Base-by-base conservation (phyloP, 805 yeast species). In the Nakazawaea anatomiae region DNA sequence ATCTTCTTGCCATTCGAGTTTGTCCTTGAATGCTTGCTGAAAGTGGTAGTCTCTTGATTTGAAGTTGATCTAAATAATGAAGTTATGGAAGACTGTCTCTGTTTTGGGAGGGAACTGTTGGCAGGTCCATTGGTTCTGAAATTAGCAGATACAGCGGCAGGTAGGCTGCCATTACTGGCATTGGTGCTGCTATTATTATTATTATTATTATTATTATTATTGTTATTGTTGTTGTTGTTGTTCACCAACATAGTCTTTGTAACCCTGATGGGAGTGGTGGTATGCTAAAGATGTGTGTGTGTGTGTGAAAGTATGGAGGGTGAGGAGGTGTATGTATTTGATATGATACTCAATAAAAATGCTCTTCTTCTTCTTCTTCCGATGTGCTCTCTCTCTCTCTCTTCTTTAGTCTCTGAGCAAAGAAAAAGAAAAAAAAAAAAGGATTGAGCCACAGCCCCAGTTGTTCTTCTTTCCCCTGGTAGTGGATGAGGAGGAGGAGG, bases 231-330 rank as follows among this genome's bases (percentile, higher is more conserved):
- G 10, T 12, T 42, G 14, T 41, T 40, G n/a, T 39, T 31, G 47
- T 48, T 58, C 44, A 44, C 54, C 49, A 27, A 60, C 55, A 35
- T 58, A 58, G 41, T 39, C 25, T 18, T 18, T 18, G 25, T 18
- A 18, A 18, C 25, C 25, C 25, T 18, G 3, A 3, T 18, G 25
- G 25, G 25, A 18, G 25, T 18, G 25, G 25, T 18, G 25, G 25
- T 18, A 18, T 18, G 25, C 25, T 18, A 3, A 18, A 18, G 25
- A 3, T 18, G 25, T 18, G 25, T 18, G 25, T 18, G 25, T 18
- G 25, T n/a, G 25, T 2, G 25, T 2, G 25, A 18, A 18, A 18
- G 25, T 18, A 18, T 18, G 25, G 25, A 18, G 25, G 25, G 25
- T 18, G 25, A 18, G 25, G 25, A 18, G 25, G 3, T 18, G 25